These are phyloP conservation scores for Aspergillus vadensis DNA, from an alignment of 2,329 filamentous ascomycete genomes.

Conservation along the genomic window DNA sequence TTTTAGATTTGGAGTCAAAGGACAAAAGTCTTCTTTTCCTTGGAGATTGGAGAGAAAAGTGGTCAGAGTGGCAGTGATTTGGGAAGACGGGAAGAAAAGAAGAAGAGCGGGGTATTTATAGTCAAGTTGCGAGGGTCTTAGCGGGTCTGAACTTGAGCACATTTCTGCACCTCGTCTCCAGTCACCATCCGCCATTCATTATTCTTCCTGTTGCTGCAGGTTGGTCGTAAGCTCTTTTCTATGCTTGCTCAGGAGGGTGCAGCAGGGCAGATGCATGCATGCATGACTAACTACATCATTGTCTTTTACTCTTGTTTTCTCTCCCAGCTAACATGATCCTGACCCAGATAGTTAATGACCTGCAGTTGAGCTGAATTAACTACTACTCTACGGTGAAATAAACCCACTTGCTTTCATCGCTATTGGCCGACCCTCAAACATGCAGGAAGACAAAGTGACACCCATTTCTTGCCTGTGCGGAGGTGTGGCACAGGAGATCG, in stretches of 20 bases:
- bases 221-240: not conserved
- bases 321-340: not conserved
- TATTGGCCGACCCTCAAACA: not conserved
- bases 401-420: not conserved
- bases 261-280: not conserved
- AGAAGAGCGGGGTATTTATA: constrained; percentile 26
- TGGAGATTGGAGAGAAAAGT: not conserved
- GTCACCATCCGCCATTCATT: not conserved
- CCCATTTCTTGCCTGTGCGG: constrained; percentile 36
- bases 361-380: not conserved
- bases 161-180: constrained; percentile 26
- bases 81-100: not conserved
- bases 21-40: not conserved
- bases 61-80: not conserved
- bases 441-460: constrained; percentile 9
- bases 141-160: constrained; percentile 20
- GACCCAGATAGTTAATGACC: not conserved
- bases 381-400: not conserved
- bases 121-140: constrained; percentile 11
- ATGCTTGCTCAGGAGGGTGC: not conserved
- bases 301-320: not conserved
- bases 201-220: not conserved
- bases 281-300: not conserved
- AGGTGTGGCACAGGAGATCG: constrained; percentile 25
- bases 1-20: not conserved